Conservation (phyloP, 2,329 filamentous ascomycete species). For the Xylariaceae sp. region DNA sequence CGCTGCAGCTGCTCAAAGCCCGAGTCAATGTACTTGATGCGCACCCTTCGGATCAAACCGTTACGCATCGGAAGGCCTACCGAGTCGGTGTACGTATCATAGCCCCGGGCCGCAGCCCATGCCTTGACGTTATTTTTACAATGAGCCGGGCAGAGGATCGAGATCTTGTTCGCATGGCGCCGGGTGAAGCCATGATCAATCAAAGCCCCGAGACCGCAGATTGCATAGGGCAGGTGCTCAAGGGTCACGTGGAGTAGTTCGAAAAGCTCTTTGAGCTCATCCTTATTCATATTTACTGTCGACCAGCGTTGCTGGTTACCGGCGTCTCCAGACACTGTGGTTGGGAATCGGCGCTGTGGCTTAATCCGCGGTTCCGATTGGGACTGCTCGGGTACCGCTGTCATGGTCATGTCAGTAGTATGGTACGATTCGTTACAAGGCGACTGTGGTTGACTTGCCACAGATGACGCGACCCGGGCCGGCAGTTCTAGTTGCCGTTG, state of each 20-base stretch:
- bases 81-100: constrained; percentile 44
- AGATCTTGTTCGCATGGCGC: constrained; percentile 43
- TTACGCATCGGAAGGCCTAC: constrained; percentile 52
- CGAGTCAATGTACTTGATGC: constrained; percentile 44
- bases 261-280: constrained; percentile 47
- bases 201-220: constrained; percentile 54
- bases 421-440: background rate
- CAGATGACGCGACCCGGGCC: background rate
- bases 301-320: constrained; percentile 20
- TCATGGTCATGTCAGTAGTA: background rate
- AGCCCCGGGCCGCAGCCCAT: constrained; percentile 49
- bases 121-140: constrained; percentile 44
- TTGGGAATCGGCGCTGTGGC: constrained; percentile 2
- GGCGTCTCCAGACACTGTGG: background rate
- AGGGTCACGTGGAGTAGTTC: constrained; percentile 47
- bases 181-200: constrained; percentile 49
- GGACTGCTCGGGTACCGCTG: background rate
- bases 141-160: constrained; percentile 48
- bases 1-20: constrained; percentile 41
- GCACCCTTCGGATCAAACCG: constrained; percentile 41
- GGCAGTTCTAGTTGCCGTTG: constrained; percentile 17
- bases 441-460: background rate
- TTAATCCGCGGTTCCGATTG: background rate
- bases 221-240: constrained; percentile 51
- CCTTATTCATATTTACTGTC: constrained; percentile 34